These are phyloP conservation scores for Grigorovia humatica DNA, from an alignment of 805 yeast species.

Conservation along the genomic window DNA sequence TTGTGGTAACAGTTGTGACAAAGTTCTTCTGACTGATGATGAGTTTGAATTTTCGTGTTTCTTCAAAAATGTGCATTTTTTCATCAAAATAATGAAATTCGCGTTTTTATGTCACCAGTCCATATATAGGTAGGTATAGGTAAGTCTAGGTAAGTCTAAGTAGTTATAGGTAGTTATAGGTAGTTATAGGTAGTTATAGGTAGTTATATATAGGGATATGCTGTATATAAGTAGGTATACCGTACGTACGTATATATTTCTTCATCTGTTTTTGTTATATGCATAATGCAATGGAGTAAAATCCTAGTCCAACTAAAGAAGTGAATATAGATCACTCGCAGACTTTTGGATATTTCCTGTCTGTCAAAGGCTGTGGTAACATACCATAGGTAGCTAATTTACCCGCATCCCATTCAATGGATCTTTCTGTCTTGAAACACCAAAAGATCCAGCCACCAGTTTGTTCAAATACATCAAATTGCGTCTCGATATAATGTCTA, in stretches of 20 bases:
- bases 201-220: no score
- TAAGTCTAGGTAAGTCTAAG: no score
- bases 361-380: conserved; percentile 73
- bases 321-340: background rate
- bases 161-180: no score
- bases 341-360: conserved; percentile 54
- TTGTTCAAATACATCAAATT: conserved; percentile 71
- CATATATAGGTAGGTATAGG: background rate
- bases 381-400: conserved; percentile 45
- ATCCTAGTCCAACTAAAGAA: no score
- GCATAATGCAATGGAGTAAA: background rate
- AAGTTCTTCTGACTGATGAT: background rate
- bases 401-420: conserved; percentile 80
- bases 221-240: background rate
- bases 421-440: conserved; percentile 83
- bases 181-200: no score
- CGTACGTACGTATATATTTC: no score
- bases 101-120: background rate
- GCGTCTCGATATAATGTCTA: conserved; percentile 77
- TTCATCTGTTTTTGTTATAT: background rate
- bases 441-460: conserved; percentile 87
- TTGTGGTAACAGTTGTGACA: conserved; percentile 33
- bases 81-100: background rate
- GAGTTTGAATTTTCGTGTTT: background rate
- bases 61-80: background rate